Evolutionary conservation across 2,329 filamentous ascomycete species (phyloP), one percentile per base, ranked within the genome.

Genomic region (Ceratocystis colombiana): DNA sequence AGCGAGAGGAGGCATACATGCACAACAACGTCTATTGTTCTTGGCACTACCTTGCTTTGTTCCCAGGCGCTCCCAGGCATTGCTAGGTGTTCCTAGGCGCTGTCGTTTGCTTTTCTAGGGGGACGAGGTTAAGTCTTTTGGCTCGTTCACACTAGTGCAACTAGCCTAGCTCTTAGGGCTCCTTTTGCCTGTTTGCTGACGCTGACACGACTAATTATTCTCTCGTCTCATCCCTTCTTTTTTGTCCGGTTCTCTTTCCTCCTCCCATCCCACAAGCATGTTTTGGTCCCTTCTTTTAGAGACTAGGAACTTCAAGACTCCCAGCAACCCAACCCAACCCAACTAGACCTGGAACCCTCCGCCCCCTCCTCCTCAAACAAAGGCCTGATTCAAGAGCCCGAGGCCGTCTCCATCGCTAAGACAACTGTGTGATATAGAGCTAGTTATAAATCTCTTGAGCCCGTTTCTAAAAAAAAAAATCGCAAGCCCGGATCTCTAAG

Each of bases 1-100:
- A 59, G 53, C 25, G 53, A 59, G 53, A 59, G 25, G 53, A 59
- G 25, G 53, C 53, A 59, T 25, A 30, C 4, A 59, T 12, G 53
- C 53, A 59, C 28, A 59, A 59, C 53, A 59, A 59, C 53, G 53
- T 59, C 53, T 59, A 59, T 59, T 59, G 53, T 59, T 59, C 53
- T 59, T 59, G 53, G 53, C 53, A 59, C 33, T 3, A 59, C 12
- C 25, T 30, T 59, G 53, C 53, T 33, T 33, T 59, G 53, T 30
- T 59, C 6, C 53, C 33, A 33, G 53, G 53, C 15, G 28, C 28
- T 30, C 37, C 3, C 37, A 41, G 37, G 37, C 37, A 41, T 3
- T 41, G 8, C 8, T 3, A 41, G 37, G 33, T 10, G 33, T n/a
- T 57, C 53, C 28, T 57, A 33, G 53, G 28, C 25, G 28, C 28